These are phyloP conservation scores for Aspergillus sp. DNA, from an alignment of 2,329 filamentous ascomycete species.

Conservation along the genomic window DNA sequence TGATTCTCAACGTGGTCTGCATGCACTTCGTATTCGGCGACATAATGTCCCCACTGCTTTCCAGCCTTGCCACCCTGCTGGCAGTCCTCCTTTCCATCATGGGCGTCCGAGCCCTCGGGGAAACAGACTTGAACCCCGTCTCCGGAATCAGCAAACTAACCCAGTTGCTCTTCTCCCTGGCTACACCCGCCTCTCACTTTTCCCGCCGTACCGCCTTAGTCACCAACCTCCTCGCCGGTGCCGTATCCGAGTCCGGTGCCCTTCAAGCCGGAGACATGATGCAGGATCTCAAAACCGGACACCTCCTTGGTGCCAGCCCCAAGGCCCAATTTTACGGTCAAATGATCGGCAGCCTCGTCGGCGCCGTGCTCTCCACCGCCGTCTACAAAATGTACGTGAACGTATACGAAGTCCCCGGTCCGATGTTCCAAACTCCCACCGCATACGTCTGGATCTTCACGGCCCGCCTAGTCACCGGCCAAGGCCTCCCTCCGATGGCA, in stretches of 20 bases:
- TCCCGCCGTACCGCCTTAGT: slow-evolving; percentile 80
- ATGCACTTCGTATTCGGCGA: slow-evolving; percentile 82
- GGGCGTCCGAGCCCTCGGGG: slow-evolving; percentile 65
- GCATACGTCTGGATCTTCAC: slow-evolving; percentile 98
- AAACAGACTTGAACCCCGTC: slow-evolving; percentile 95
- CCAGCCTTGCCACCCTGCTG: slow-evolving; percentile 76
- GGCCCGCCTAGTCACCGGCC: slow-evolving; percentile 84
- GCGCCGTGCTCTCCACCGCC: slow-evolving; percentile 80
- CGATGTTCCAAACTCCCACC: slow-evolving; percentile 89
- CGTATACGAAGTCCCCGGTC: slow-evolving; percentile 85
- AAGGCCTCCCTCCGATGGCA: slow-evolving; percentile 82
- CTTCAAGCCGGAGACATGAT: slow-evolving; percentile 94
- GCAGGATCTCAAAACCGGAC: slow-evolving; percentile 95
- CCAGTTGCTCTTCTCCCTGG: slow-evolving; percentile 89
- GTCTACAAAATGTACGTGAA: slow-evolving; percentile 89
- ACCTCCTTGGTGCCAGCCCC: slow-evolving; percentile 86
- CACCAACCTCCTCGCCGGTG: slow-evolving; percentile 92
- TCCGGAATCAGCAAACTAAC: slow-evolving; percentile 96
- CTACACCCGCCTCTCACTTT: slow-evolving; percentile 76
- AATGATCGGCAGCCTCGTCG: slow-evolving; percentile 82
- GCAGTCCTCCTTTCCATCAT: slow-evolving; percentile 70
- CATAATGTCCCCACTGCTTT: slow-evolving; percentile 76
- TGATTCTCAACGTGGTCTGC: slow-evolving; percentile 76
- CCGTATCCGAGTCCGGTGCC: slow-evolving; percentile 80
- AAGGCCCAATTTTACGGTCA: slow-evolving; percentile 97